A percentile compares a stretch with the other conserved stretches of the same genome.
These are phyloP conservation scores for Lipomyces kockii DNA, from an alignment of 805 yeast genomes.

Conservation along the genomic window DNA sequence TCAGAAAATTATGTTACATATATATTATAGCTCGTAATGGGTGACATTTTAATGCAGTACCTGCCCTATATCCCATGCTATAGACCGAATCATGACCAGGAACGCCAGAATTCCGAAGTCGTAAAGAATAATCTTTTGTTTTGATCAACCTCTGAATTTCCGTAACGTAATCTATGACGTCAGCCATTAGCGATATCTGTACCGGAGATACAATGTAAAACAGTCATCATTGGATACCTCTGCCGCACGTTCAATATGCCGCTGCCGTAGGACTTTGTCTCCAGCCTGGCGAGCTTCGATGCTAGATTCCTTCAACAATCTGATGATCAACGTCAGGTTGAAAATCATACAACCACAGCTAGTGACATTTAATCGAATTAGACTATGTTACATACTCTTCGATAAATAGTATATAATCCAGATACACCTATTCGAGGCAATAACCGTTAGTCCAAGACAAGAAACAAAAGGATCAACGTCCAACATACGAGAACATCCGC, in stretches of 20 bases:
- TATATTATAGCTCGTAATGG: not conserved
- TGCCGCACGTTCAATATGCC: conserved; percentile 30
- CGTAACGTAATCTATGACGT: conserved; percentile 11
- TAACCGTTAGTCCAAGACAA: not conserved
- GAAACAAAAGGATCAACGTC: not conserved
- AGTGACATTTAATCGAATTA: not conserved
- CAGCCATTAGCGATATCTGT: not conserved
- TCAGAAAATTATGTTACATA: not conserved
- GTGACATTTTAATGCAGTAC: not conserved
- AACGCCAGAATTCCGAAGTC: conserved; percentile 2
- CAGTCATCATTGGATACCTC: conserved; percentile 6
- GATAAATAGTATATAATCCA: conserved; percentile 31
- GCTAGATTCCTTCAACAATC: conserved; percentile 24
- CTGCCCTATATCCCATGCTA: no score
- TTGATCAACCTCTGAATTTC: conserved; percentile 19
- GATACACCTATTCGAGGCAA: conserved; percentile 26
- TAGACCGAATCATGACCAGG: not conserved
- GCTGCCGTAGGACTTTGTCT: conserved; percentile 20
- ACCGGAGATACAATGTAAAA: not conserved
- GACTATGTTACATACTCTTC: conserved; percentile 27
- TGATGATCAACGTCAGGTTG: not conserved
- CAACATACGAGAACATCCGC: conserved; percentile 32
- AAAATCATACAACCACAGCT: not conserved
- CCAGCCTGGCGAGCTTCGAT: conserved; percentile 31
- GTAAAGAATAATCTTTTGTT: no score